phyloP scores from a whole-genome alignment of 1,284 basidiomycete species.

The Pyrrhoderma noxium region DNA sequence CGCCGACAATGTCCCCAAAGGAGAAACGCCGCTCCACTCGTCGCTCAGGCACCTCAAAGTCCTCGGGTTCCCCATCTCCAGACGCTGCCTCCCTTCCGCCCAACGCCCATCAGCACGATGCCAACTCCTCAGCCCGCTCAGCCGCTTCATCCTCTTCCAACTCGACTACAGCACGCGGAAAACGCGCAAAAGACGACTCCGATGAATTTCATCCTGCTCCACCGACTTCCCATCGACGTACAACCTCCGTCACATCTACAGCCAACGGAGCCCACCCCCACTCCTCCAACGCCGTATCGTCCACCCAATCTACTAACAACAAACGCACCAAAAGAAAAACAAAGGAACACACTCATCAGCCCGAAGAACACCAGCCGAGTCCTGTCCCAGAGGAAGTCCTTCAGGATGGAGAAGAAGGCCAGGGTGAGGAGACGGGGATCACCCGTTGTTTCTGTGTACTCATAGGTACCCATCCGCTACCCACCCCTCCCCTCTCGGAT shows the following conservation, averaged over 20 bases:
- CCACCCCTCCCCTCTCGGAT: background rate
- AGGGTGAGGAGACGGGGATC: conserved; percentile 75
- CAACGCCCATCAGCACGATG: conserved; percentile 9
- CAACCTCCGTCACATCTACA: conserved; percentile 30
- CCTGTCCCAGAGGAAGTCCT: conserved; percentile 18
- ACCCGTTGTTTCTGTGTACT: conserved; percentile 94
- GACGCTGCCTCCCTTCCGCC: conserved; percentile 36
- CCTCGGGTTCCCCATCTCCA: conserved; percentile 61
- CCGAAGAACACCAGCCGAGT: conserved; percentile 20
- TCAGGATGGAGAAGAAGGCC: conserved; percentile 30
- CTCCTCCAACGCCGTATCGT: conserved; percentile 32
- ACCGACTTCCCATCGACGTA: conserved; percentile 12
- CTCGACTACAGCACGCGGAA: conserved; percentile 40
- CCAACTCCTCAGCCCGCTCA: conserved; percentile 24
- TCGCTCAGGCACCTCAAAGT: conserved; percentile 63
- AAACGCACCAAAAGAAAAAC: conserved; percentile 46
- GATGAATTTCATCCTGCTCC: conserved; percentile 52
- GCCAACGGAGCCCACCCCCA: conserved; percentile 16
- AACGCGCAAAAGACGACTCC: conserved; percentile 64
- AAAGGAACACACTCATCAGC: conserved; percentile 32
- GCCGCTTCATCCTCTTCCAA: conserved; percentile 34
- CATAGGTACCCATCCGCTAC: conserved; percentile 54
- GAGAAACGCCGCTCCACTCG: conserved; percentile 70
- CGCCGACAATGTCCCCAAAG: conserved; percentile 65
- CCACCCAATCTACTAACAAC: conserved; percentile 1